Evolutionary conservation across 768 basidiomycete species (phyloP).

Genomic region (Thelephora ganbajun): DNA sequence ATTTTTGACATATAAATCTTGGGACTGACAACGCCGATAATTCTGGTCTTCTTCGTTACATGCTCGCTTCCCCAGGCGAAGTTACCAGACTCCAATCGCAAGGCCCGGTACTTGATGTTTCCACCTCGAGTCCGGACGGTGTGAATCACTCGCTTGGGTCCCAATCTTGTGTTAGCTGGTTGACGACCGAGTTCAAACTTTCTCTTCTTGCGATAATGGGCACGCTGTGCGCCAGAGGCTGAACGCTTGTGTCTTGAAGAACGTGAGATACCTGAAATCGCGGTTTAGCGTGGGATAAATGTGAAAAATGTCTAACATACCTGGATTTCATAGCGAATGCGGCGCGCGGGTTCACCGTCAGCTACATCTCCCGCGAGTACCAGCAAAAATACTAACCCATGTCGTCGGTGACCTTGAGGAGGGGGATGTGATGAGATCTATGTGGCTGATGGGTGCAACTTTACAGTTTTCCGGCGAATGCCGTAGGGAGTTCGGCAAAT

Average conservation of each 20-base stretch:
- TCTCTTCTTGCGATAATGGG: slow-evolving; percentile 99
- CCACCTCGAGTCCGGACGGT: slow-evolving; percentile 92
- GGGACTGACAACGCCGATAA: slow-evolving; percentile 78
- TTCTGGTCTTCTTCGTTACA: slow-evolving; percentile 87
- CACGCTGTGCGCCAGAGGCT: slow-evolving; percentile 80
- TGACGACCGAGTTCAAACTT: slow-evolving; percentile 99
- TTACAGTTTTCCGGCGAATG: too few relatives aligned
- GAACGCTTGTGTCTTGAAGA: slow-evolving; percentile 97
- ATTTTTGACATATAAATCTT: not conserved
- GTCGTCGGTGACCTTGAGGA: too few relatives aligned
- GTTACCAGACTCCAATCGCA: slow-evolving; percentile 94
- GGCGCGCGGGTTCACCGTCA: too few relatives aligned
- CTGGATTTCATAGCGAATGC: not conserved
- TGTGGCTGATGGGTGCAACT: too few relatives aligned
- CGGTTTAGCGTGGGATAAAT: not conserved
- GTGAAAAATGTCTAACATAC: not conserved
- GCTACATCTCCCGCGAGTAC: too few relatives aligned
- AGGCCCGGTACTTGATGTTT: slow-evolving; percentile 88
- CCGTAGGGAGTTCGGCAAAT: too few relatives aligned
- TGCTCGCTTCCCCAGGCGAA: slow-evolving; percentile 98
- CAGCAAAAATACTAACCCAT: too few relatives aligned
- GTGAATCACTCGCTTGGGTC: slow-evolving; percentile 80
- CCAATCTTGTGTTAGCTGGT: slow-evolving; percentile 93
- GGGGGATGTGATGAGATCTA: too few relatives aligned
- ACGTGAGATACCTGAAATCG: slow-evolving; percentile 81